A percentile compares a stretch with the other conserved stretches of the same genome.
phyloP scores from a whole-genome alignment of 2,329 filamentous ascomycete species.

The Botryosphaeria dothidea region DNA sequence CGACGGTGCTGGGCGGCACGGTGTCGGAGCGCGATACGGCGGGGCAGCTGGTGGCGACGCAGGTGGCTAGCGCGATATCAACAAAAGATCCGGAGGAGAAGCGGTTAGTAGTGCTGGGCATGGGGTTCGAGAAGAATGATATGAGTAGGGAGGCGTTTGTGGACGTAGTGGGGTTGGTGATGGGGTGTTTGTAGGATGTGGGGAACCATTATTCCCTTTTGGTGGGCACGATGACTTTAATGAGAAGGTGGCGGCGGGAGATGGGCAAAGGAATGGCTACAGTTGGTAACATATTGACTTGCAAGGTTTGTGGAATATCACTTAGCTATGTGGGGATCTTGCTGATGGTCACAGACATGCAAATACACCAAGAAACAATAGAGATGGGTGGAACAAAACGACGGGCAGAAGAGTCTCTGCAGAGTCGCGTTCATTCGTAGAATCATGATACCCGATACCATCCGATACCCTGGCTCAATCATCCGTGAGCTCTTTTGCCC shows the following conservation, averaged over 20 bases:
- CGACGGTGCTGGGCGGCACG: constrained; percentile 82
- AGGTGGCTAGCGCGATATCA: constrained; percentile 79
- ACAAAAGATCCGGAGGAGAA: constrained; percentile 67
- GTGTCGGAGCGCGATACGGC: constrained; percentile 76
- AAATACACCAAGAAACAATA: not conserved
- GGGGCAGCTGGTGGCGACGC: constrained; percentile 85
- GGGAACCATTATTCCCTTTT: not conserved
- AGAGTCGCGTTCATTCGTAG: constrained; percentile 1
- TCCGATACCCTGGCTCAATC: not conserved
- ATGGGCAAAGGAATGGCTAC: not conserved
- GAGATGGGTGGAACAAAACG: not conserved
- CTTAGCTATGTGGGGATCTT: not conserved
- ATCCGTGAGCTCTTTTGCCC: not conserved
- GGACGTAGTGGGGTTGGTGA: constrained; percentile 44
- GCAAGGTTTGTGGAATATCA: not conserved
- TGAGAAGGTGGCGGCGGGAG: constrained; percentile 4
- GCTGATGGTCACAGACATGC: not conserved
- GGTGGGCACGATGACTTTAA: not conserved
- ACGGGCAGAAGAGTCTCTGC: not conserved
- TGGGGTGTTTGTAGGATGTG: constrained; percentile 33
- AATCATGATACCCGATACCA: constrained; percentile 16
- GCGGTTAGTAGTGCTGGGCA: constrained; percentile 59
- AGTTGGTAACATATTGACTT: not conserved
- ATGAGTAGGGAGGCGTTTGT: constrained; percentile 49
- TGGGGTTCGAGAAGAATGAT: constrained; percentile 57